Evolutionary conservation across 768 basidiomycete species (phyloP).

Genomic region (Auricularia cornea): DNA sequence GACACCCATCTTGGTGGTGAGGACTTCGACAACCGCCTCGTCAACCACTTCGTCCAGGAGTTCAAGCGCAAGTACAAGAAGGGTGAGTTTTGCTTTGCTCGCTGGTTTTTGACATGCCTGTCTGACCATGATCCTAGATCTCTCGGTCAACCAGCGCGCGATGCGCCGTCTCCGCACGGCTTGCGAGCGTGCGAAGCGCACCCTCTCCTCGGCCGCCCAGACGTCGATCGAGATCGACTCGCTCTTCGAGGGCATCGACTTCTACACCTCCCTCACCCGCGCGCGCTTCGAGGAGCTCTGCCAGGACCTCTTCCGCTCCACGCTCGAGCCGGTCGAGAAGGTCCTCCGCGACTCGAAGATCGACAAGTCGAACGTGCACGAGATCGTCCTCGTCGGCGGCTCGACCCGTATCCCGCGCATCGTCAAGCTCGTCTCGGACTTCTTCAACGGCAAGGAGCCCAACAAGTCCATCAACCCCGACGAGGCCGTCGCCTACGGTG

Average conservation of each 20-base stretch:
- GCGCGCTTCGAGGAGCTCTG: conserved; percentile 99
- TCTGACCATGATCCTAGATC: conserved; percentile 48
- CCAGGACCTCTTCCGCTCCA: conserved; percentile 89
- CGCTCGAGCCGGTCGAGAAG: conserved; percentile 96
- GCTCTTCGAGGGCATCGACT: conserved; percentile 84
- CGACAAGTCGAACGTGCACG: conserved; percentile 81
- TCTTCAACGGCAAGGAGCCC: conserved; percentile 93
- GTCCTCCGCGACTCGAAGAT: conserved; percentile 99
- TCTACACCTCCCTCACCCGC: conserved; percentile 97
- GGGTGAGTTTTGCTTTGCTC: not conserved
- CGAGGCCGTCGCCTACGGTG: conserved; percentile 99
- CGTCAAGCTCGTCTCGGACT: conserved; percentile 95
- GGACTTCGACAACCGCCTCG: conserved; percentile 97
- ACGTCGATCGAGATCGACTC: conserved; percentile 99
- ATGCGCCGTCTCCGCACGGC: conserved; percentile 92
- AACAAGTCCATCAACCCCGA: conserved; percentile 99
- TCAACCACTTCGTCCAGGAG: conserved; percentile 99
- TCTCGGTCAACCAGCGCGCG: conserved; percentile 94
- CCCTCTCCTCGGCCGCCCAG: conserved; percentile 95
- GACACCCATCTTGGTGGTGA: conserved; percentile 99
- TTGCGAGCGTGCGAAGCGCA: conserved; percentile 99
- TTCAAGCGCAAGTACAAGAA: conserved; percentile 93
- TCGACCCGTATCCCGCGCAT: conserved; percentile 99
- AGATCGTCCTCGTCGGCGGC: conserved; percentile 98
- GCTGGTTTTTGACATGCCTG: not conserved